phyloP scores from a whole-genome alignment of 805 yeast species.

The Scheffersomyces coipomensis region DNA sequence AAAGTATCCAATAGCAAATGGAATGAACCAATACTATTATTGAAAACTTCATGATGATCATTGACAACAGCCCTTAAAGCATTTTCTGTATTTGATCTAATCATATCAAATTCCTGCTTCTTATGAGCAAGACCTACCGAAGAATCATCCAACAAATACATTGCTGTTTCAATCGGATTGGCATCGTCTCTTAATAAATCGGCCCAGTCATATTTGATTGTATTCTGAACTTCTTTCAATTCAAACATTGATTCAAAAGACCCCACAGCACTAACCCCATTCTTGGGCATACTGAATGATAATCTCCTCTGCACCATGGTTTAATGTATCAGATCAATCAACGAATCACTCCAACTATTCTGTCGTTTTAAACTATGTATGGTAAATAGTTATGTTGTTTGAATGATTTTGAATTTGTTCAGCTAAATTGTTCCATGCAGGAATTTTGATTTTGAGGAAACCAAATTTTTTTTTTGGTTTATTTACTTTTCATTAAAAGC shows the following conservation, averaged over 20 bases:
- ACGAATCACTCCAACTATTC: too few relatives aligned
- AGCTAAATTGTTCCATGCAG: too few relatives aligned
- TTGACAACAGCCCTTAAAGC: conserved; percentile 71
- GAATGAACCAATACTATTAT: conserved; percentile 81
- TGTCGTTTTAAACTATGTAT: too few relatives aligned
- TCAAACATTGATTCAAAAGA: conserved; percentile 29
- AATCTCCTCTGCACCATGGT: conserved; percentile 6
- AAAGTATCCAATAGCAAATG: conserved; percentile 65
- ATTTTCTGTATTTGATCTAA: conserved; percentile 55
- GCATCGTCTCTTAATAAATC: conserved; percentile 39
- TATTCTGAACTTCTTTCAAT: conserved; percentile 33
- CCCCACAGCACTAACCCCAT: background rate
- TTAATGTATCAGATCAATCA: too few relatives aligned
- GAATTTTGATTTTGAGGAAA: too few relatives aligned
- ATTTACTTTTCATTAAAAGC: too few relatives aligned
- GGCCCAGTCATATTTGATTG: conserved; percentile 45
- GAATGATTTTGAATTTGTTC: too few relatives aligned
- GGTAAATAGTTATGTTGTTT: too few relatives aligned
- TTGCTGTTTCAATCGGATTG: conserved; percentile 83
- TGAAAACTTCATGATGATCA: conserved; percentile 80
- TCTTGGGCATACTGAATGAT: conserved; percentile 4
- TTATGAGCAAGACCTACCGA: conserved; percentile 89
- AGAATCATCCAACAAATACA: conserved; percentile 78
- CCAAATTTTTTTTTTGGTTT: too few relatives aligned
- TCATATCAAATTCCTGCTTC: conserved; percentile 59